Evolutionary conservation across 371 early-diverging fungal genomes (phyloP), one percentile per base, ranked within the genome.

Genomic region (Actinomortierella ambigua): DNA sequence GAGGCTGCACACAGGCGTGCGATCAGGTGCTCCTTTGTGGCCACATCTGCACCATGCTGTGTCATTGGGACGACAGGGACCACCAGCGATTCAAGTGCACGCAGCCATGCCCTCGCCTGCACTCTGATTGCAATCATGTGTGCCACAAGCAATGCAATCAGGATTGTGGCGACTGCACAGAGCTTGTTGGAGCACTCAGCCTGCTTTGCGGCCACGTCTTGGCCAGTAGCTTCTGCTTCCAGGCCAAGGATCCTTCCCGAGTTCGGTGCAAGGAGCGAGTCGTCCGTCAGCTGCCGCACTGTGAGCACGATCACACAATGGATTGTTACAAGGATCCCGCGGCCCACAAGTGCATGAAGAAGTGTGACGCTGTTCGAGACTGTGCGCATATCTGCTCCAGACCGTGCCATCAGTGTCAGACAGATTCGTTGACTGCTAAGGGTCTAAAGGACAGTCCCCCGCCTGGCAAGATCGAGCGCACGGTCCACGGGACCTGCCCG

Each of bases 91-190:
- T 77, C 52, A 56, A 44, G 28, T 85, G 85, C 57, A 55, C 44
- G 24, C 50, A 79, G 44, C 51, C 61, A 0, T 85, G 85, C 47
- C 20, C 71, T 1, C 76, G 81, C 3, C 65, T 81, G 24, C 76
- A 68, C 4, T 39, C 49, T 8, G 18, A 26, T 1, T 81, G 81
- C 50, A 29, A 51, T 7, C 81, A 81, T 48, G 56, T 52, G 0
- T 81, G 81, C 28, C 55, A 50, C 1, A 76, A 77, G 54, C 14
- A 20, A 15, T 86, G 86, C 52, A 69, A 78, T 8, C 77, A 84
- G 3, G 44, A 56, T 34, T 85, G 85, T 51, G 81, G 77, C 9
- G 34, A 50, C 2, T 81, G 80, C 50, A 53, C 29, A 51, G 66
- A 65, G 11, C 11, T 47, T 20, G 63, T 78, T 9, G 54, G 41